phyloP scores from a whole-genome alignment of 2,329 filamentous ascomycete species.

The Cytospora schulzeri region DNA sequence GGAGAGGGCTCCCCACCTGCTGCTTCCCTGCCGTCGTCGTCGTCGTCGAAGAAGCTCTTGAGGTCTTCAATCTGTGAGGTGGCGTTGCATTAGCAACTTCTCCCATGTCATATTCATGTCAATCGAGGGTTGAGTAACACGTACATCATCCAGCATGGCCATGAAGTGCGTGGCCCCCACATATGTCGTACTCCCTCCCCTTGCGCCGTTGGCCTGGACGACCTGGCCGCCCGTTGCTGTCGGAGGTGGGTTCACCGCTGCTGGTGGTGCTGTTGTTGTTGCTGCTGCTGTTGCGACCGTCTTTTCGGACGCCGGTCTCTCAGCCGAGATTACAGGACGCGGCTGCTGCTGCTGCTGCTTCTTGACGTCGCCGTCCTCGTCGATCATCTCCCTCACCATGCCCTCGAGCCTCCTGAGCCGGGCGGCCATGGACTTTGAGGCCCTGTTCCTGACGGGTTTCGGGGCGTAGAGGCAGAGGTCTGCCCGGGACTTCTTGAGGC shows the following conservation, averaged over 20 bases:
- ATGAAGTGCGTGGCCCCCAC: conserved; percentile 63
- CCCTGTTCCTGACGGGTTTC: conserved; percentile 44
- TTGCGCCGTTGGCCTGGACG: conserved; percentile 41
- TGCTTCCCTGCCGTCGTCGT: conserved; percentile 37
- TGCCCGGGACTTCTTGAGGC: conserved; percentile 50
- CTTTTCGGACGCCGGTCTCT: conserved; percentile 10
- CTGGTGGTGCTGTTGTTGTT: too few species aligned
- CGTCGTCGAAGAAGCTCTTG: conserved; percentile 58
- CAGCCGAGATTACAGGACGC: neutral
- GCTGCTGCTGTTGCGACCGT: conserved; percentile 30
- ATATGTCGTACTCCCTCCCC: conserved; percentile 48
- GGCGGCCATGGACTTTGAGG: conserved; percentile 54
- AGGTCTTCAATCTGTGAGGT: conserved; percentile 57
- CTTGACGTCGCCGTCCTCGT: conserved; percentile 37
- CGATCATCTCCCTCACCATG: conserved; percentile 60
- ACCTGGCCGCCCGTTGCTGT: conserved; percentile 43
- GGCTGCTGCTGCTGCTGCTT: neutral
- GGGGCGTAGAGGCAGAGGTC: conserved; percentile 54
- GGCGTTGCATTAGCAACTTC: neutral
- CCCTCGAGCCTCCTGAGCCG: conserved; percentile 58
- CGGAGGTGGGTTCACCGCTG: neutral
- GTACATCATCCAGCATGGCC: conserved; percentile 62
- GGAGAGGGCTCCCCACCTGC: conserved; percentile 40
- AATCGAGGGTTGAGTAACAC: conserved; percentile 28
- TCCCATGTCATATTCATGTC: too few species aligned